Evolutionary conservation across 1,284 basidiomycete species (phyloP), one percentile per base, ranked within the genome.

Genomic region (Apiotrichum veenhuisii): DNA sequence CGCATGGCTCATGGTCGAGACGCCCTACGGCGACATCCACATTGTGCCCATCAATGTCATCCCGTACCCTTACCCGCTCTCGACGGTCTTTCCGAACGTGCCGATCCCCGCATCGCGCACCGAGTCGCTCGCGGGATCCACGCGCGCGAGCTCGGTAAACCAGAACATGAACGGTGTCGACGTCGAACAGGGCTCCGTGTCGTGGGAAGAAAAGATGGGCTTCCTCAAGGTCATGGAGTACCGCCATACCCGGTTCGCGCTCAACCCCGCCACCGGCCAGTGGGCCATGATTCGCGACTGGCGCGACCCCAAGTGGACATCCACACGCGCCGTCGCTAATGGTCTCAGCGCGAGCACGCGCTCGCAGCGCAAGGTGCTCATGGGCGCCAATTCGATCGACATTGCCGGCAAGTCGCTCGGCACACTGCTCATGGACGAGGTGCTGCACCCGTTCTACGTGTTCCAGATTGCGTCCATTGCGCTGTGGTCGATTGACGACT

Each of bases 401-500:
- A 90, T 99, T 51, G 86, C 89, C 66, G 89, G 85, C 17, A 97
- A 96, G 76, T 87, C 89, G 0, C 85, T 87, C 1, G 64, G 85
- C n/a, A 81, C 85, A 25, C 82, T 99, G 2, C 81, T 98, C 14
- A 79, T 98, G 41, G 93, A 98, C 67, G 96, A 97, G 82, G 83
- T 93, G 50, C 87, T 97, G 34, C 93, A 97, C 72, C 93, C 93
- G 0, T 97, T 97, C 78, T 97, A 96, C 71, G 88, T 98, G 55
- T 99, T 99, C 75, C 96, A 99, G 82, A 88, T 98, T 64, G 93
- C 93, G 48, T 96, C 92, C 61, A 90, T 98, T 65, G 79, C 91
- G 25, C 79, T 99, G 12, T 98, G 96, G 96, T 88, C 88, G 3
- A 68, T 98, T 54, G 96, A 99, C 68, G 84, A 98, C 71, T 94